Percentiles rank a stretch among this genome's conserved stretches.
Evolutionary conservation across 371 early-diverging fungal species (phyloP).

Genomic region (Saksenaea vasiformis): DNA sequence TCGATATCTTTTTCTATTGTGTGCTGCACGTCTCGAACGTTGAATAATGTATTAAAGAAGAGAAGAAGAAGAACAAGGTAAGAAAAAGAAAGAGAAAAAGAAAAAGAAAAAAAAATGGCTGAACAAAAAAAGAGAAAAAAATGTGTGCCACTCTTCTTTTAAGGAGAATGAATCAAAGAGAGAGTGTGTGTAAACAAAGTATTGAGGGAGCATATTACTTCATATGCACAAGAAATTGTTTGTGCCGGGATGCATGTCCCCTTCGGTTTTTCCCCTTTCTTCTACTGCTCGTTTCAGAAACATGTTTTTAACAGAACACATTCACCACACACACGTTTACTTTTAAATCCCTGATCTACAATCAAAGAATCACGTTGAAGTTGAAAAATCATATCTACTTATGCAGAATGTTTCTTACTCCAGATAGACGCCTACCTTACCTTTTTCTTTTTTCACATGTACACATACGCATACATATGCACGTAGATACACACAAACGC

Average conservation of each 20-base stretch:
- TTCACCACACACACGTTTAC: neutral
- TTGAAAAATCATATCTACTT: neutral
- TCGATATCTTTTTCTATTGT: neutral
- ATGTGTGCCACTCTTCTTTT: conserved; percentile 1
- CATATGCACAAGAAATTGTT: conserved; percentile 3
- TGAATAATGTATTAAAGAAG: conserved; percentile 11
- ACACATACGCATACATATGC: neutral
- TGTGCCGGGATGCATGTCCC: conserved; percentile 8
- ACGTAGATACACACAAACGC: neutral
- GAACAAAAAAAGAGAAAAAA: neutral
- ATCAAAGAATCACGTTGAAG: neutral
- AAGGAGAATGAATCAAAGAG: neutral
- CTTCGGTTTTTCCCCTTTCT: neutral
- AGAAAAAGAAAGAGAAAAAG: conserved; percentile 7
- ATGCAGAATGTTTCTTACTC: too few species aligned
- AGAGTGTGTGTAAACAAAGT: neutral
- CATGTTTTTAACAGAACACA: neutral
- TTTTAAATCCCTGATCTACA: neutral
- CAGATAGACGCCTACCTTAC: neutral
- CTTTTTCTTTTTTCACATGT: conserved; percentile 5
- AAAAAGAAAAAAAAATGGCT: conserved; percentile 10
- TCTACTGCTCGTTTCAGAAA: conserved; percentile 2
- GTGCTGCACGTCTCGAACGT: neutral
- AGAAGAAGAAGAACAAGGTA: conserved; percentile 10
- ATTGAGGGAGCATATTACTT: conserved; percentile 2